phyloP scores from a whole-genome alignment of 169 alveolate species.

The Eimeria tenella region DNA sequence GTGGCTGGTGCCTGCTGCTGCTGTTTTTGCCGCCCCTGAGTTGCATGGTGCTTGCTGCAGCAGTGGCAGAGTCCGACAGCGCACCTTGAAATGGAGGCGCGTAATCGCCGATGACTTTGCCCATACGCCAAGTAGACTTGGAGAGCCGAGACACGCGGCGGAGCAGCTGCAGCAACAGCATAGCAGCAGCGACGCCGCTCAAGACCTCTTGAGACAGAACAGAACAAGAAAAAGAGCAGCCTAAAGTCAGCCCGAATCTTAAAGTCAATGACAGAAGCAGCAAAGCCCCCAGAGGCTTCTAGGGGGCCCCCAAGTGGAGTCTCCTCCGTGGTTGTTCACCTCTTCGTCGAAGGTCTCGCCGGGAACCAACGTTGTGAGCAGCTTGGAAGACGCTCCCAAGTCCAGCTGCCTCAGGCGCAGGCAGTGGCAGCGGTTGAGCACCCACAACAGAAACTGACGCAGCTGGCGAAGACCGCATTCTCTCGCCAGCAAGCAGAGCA shows the following conservation, averaged over 20 bases:
- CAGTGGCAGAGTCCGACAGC: neutral
- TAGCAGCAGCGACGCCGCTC: neutral
- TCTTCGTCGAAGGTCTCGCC: constrained; percentile 48
- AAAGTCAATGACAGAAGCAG: neutral
- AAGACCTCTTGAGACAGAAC: neutral
- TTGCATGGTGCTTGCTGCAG: neutral
- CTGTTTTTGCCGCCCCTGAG: neutral
- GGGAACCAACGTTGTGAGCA: constrained; percentile 25
- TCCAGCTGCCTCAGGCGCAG: constrained; percentile 69
- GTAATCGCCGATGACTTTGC: constrained; percentile 31
- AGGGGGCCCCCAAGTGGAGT: neutral
- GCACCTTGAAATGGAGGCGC: constrained; percentile 24
- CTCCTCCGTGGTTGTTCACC: neutral
- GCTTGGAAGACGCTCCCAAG: constrained; percentile 18
- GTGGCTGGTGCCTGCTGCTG: neutral
- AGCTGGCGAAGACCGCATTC: constrained; percentile 56
- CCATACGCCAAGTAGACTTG: constrained; percentile 31
- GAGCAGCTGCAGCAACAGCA: constrained; percentile 17
- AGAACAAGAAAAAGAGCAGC: neutral
- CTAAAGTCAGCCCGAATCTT: neutral
- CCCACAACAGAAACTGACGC: constrained; percentile 53
- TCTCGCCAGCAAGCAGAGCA: constrained; percentile 33
- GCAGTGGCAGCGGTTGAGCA: constrained; percentile 55
- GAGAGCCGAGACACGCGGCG: constrained; percentile 32
- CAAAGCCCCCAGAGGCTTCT: neutral